These are phyloP conservation scores for Fraxinus velutina DNA, from an alignment of 305 asterid genomes.

Conservation along the genomic window DNA sequence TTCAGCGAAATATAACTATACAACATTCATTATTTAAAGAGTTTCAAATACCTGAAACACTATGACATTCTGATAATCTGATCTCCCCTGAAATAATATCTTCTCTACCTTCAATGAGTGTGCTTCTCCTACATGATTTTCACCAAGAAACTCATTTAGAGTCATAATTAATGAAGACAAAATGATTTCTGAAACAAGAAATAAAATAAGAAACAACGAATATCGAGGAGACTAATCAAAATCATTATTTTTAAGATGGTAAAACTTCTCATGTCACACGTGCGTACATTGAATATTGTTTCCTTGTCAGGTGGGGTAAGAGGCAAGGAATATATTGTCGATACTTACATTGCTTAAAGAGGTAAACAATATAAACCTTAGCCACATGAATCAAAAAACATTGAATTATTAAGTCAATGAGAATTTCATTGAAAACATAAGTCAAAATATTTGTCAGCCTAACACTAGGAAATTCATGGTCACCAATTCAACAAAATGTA, in stretches of 20 bases:
- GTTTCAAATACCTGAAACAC: slow-evolving; percentile 69
- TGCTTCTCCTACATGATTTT: slow-evolving; percentile 78
- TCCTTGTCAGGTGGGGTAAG: too few species aligned
- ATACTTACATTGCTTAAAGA: too few species aligned
- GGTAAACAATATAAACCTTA: background rate
- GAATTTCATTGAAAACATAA: background rate
- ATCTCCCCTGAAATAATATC: slow-evolving; percentile 72
- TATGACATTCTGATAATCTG: slow-evolving; percentile 88
- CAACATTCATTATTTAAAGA: background rate
- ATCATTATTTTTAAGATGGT: background rate
- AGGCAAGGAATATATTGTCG: too few species aligned
- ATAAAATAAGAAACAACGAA: background rate
- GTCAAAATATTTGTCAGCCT: background rate
- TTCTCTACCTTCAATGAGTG: slow-evolving; percentile 93
- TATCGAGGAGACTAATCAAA: background rate
- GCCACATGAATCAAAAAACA: too few species aligned
- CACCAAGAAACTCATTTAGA: slow-evolving; percentile 3
- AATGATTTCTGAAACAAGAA: background rate
- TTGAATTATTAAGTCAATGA: background rate
- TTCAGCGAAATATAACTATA: background rate
- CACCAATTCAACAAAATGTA: background rate
- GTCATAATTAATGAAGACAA: background rate
- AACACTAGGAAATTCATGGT: too few species aligned
- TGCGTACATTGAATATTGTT: too few species aligned
- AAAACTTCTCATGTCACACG: too few species aligned